A percentile compares a stretch with the other conserved stretches of the same genome.
These are phyloP conservation scores for Dichotomopilus funicola DNA, from an alignment of 2,329 filamentous ascomycete species.

Conservation along the genomic window DNA sequence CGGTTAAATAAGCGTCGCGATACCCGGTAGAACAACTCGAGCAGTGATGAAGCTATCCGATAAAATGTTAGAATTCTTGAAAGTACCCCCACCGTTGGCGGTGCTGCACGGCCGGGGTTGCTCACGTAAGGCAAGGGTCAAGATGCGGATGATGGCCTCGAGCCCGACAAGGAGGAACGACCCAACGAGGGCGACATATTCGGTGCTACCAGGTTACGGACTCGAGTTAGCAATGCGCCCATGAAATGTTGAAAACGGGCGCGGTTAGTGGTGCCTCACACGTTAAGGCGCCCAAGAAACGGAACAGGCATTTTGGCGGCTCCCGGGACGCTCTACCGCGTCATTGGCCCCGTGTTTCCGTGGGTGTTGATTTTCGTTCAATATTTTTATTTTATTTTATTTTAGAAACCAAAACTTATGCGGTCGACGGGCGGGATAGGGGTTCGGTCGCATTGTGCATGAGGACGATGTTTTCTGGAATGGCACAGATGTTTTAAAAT, in stretches of 20 bases:
- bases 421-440: neutral
- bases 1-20: conserved; percentile 79
- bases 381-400: neutral
- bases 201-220: conserved; percentile 46
- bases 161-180: conserved; percentile 78
- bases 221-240: neutral
- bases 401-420: neutral
- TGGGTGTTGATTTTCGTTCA: neutral
- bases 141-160: conserved; percentile 74
- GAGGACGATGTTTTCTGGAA: neutral
- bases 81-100: no score
- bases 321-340: conserved; percentile 8
- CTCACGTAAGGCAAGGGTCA: conserved; percentile 83
- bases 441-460: neutral
- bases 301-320: conserved; percentile 42
- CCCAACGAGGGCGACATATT: conserved; percentile 80
- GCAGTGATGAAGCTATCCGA: conserved; percentile 63
- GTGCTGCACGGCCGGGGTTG: conserved; percentile 15
- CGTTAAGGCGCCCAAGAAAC: conserved; percentile 46
- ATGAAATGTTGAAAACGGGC: neutral
- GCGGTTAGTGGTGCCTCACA: conserved; percentile 34
- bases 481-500: neutral
- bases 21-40: conserved; percentile 73
- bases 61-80: conserved; percentile 11
- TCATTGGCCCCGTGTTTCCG: conserved; percentile 3